Conservation (phyloP, 257 asterid species). For the Solanum clarkiae region DNA sequence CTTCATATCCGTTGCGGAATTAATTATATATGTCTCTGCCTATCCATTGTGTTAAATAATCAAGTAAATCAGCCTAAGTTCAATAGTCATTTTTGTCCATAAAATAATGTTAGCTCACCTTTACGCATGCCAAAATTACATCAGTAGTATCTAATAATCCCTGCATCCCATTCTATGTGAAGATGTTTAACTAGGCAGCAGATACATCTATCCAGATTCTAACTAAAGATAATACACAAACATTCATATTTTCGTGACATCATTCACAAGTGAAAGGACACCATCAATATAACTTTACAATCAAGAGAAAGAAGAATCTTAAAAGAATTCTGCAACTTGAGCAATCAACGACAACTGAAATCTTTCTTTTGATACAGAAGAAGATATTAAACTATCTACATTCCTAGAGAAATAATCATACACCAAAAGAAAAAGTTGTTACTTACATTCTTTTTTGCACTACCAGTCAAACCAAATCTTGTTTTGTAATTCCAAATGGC, state of each 20-base stretch:
- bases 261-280: not conserved
- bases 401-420: not conserved
- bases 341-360: not conserved
- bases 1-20: not conserved
- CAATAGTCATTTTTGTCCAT: not conserved
- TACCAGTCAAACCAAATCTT: not conserved
- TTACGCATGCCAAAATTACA: not conserved
- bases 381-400: not conserved
- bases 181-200: not conserved
- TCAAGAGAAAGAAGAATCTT: not conserved
- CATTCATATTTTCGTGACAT: not conserved
- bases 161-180: not conserved
- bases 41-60: not conserved
- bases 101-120: not conserved
- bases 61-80: not conserved
- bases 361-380: not conserved
- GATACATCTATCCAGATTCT: not conserved
- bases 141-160: not conserved
- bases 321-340: not conserved
- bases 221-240: not conserved
- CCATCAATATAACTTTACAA: not conserved
- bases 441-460: constrained; percentile 30
- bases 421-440: not conserved
- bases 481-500: constrained; percentile 43
- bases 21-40: not conserved